Evolutionary conservation across 192 early-diverging fungal species (phyloP).

Genomic region (Pilaira anomala): DNA sequence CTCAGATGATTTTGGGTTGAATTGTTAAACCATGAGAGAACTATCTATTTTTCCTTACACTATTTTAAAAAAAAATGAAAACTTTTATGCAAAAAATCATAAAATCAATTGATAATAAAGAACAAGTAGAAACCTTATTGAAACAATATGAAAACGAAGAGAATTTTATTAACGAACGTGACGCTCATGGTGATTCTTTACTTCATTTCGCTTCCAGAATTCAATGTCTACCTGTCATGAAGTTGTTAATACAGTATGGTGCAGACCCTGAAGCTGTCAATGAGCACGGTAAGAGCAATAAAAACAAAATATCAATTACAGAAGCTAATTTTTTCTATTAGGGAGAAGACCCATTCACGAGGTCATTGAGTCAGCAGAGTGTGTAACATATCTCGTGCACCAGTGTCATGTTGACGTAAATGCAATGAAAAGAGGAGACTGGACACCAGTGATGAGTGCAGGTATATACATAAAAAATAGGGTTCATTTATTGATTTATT

Average conservation of each 20-base stretch:
- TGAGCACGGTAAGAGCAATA: constrained; percentile 33
- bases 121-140: no score
- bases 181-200: constrained; percentile 36
- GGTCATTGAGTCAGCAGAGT: constrained; percentile 32
- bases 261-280: constrained; percentile 34
- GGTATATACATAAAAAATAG: constrained; percentile 9
- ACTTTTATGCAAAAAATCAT: no score
- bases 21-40: no score
- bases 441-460: constrained; percentile 45
- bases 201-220: constrained; percentile 44
- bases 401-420: constrained; percentile 36
- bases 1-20: no score
- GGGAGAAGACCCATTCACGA: constrained; percentile 42
- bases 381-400: constrained; percentile 27
- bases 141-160: no score
- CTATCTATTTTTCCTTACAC: no score
- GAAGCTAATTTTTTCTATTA: neutral
- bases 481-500: neutral
- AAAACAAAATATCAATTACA: neutral
- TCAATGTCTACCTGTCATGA: constrained; percentile 19
- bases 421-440: constrained; percentile 44
- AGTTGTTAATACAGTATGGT: constrained; percentile 16
- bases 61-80: no score
- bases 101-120: no score
- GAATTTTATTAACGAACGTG: constrained; percentile 11